Conservation (phyloP, 2,329 filamentous ascomycete genomes). For the Penicillium olsonii region DNA sequence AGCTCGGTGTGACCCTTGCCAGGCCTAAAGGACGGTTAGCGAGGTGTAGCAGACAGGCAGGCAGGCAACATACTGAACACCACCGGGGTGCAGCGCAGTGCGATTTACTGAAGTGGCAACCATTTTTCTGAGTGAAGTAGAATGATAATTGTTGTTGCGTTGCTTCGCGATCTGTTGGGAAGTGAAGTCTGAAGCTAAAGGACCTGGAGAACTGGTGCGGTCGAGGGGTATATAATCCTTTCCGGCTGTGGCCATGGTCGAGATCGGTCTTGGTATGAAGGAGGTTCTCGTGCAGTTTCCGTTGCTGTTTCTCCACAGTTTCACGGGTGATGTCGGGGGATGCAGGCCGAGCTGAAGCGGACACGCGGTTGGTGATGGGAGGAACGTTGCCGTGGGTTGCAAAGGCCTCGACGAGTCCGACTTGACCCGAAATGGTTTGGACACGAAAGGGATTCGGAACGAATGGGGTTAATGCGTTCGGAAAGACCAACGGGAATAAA, state of each 20-base stretch:
- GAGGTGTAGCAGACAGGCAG: conserved; percentile 12
- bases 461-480: conserved; percentile 1
- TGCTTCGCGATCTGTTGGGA: conserved; percentile 61
- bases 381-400: conserved; percentile 24
- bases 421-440: conserved; percentile 30
- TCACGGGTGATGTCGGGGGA: conserved; percentile 43
- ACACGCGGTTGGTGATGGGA: conserved; percentile 23
- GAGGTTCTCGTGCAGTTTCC: conserved; percentile 25
- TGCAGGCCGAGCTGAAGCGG: conserved; percentile 26
- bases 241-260: conserved; percentile 36
- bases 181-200: conserved; percentile 57
- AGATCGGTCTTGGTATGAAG: conserved; percentile 26
- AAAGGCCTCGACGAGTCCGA: conserved; percentile 32
- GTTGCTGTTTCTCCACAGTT: conserved; percentile 42
- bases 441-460: conserved; percentile 27
- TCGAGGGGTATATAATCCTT: conserved; percentile 47
- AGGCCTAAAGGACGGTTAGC: conserved; percentile 58
- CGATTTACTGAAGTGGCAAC: conserved; percentile 73
- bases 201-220: conserved; percentile 48
- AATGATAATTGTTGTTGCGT: conserved; percentile 61
- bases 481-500: conserved; percentile 5
- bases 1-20: conserved; percentile 90
- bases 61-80: conserved; percentile 73
- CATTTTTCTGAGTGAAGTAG: conserved; percentile 56
- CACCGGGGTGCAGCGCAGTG: conserved; percentile 85